phyloP scores from a whole-genome alignment of 148 eudicot genomes.

The Bassia scoparia region DNA sequence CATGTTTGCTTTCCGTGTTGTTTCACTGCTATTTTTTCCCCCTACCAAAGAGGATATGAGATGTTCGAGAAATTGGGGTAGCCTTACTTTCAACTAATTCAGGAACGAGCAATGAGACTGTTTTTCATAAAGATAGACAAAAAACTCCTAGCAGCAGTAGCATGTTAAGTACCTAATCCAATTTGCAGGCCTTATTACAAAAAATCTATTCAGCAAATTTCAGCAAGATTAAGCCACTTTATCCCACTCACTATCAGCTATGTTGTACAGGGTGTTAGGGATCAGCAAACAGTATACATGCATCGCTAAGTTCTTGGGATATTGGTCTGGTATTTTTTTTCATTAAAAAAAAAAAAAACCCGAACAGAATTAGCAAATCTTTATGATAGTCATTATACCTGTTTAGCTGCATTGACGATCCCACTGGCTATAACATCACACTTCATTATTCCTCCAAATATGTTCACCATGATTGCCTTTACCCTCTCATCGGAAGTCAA shows the following conservation, averaged over 20 bases:
- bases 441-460: conserved; percentile 99
- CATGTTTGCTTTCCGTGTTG: no score
- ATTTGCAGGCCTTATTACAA: not conserved
- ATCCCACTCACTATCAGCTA: no score
- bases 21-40: no score
- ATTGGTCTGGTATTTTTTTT: not conserved
- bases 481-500: conserved; percentile 96
- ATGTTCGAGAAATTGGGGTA: no score
- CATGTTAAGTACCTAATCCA: not conserved
- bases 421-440: conserved; percentile 98
- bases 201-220: not conserved
- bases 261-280: not conserved
- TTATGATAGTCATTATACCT: conserved; percentile 31
- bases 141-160: no score
- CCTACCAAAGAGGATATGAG: no score
- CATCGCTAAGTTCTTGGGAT: no score
- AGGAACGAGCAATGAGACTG: not conserved
- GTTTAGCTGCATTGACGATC: conserved; percentile 96
- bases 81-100: not conserved
- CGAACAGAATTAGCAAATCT: not conserved
- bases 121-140: not conserved
- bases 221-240: no score
- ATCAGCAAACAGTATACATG: not conserved
- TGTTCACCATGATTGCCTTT: conserved; percentile 91
- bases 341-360: not conserved